Evolutionary conservation across 139 green algal species (phyloP).

Genomic region (Chlorella sorokiniana): DNA sequence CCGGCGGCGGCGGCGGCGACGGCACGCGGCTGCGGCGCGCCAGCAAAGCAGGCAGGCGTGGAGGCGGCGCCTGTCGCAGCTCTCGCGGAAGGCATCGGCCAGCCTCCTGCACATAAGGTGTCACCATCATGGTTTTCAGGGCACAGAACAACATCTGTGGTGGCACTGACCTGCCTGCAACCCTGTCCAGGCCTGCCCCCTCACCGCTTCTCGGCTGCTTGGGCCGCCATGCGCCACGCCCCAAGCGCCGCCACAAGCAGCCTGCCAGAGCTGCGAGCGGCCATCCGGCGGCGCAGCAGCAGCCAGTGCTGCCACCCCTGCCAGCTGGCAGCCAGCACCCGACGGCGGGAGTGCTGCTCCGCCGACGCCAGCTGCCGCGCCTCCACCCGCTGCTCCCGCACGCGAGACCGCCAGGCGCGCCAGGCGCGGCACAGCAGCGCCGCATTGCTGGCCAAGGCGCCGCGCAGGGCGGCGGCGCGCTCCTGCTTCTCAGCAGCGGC

Average conservation of each 20-base stretch:
- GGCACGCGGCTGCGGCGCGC: not conserved
- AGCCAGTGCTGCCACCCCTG: constrained; percentile 12
- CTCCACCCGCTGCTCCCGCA: not conserved
- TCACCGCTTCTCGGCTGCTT: constrained; percentile 10
- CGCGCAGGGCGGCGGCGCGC: not conserved
- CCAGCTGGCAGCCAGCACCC: not conserved
- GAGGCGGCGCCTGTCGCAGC: not conserved
- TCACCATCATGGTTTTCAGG: not conserved
- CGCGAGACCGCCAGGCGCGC: not conserved
- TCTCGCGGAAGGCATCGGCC: not conserved
- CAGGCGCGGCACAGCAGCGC: constrained; percentile 16
- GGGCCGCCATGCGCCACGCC: constrained; percentile 3
- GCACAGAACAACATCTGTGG: not conserved
- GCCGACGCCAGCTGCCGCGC: not conserved
- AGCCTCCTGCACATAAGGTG: not conserved
- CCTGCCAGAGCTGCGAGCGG: not conserved
- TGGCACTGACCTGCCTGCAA: too few species aligned
- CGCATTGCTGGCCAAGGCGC: not conserved
- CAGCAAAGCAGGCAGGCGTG: not conserved
- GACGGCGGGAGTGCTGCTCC: constrained; percentile 6
- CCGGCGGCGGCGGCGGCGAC: not conserved
- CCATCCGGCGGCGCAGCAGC: not conserved
- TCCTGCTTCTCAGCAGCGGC: not conserved
- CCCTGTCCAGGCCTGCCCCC: too few species aligned
- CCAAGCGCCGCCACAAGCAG: not conserved